A percentile compares a stretch with the other conserved stretches of the same genome.
Conservation (phyloP, 306 rosid species). For the Vigna angularis region DNA sequence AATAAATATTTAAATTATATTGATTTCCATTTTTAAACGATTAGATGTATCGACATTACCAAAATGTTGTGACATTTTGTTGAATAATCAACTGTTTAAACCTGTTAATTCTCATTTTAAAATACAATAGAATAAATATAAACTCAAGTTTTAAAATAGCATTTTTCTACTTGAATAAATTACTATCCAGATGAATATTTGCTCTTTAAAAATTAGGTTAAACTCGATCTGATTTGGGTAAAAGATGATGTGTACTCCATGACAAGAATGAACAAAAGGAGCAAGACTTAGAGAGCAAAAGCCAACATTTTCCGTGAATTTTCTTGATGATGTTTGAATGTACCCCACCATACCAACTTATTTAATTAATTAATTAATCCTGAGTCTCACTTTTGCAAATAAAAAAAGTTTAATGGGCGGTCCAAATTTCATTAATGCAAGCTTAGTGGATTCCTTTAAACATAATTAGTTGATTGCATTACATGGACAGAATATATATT, state of each 20-base stretch:
- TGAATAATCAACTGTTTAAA: no score
- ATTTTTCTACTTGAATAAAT: no score
- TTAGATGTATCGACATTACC: no score
- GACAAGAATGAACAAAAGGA: slow-evolving; percentile 43
- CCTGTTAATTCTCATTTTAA: no score
- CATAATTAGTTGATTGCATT: slow-evolving; percentile 39
- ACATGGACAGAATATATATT: slow-evolving; percentile 40
- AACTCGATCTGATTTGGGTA: slow-evolving; percentile 19
- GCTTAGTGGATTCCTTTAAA: slow-evolving; percentile 57
- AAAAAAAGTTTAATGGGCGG: slow-evolving; percentile 49
- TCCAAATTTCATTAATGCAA: slow-evolving; percentile 55
- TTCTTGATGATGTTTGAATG: slow-evolving; percentile 43
- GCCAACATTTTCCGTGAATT: slow-evolving; percentile 52
- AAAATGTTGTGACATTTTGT: no score
- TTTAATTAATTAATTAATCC: neutral
- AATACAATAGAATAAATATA: no score
- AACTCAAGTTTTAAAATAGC: no score
- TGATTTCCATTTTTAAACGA: no score
- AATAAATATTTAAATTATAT: no score
- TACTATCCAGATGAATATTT: neutral
- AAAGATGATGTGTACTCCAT: slow-evolving; percentile 54
- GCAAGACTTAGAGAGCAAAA: slow-evolving; percentile 17
- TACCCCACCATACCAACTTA: slow-evolving; percentile 43
- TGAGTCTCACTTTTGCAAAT: slow-evolving; percentile 18
- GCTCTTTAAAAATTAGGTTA: slow-evolving; percentile 49